Percentiles rank a stretch among this genome's conserved stretches.
Evolutionary conservation across 805 yeast species (phyloP).

Genomic region (Saccharomycopsis olivae): DNA sequence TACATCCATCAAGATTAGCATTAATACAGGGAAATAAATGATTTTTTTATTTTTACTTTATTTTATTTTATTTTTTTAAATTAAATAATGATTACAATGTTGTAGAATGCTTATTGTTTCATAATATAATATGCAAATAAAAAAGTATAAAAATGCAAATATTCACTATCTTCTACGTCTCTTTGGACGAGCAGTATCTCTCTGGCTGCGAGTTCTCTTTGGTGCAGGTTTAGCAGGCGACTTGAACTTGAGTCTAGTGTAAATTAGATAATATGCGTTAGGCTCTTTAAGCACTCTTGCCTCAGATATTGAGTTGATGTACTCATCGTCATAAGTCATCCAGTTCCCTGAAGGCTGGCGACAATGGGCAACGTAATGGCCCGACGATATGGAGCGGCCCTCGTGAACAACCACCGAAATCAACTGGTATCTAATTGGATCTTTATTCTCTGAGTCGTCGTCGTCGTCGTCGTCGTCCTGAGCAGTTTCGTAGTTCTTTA

Average conservation of each 20-base stretch:
- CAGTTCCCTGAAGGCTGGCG: slow-evolving; percentile 87
- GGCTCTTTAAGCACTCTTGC: slow-evolving; percentile 70
- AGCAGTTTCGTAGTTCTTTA: slow-evolving; percentile 27
- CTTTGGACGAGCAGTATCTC: background rate
- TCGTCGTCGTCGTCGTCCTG: slow-evolving; percentile 8
- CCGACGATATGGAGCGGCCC: slow-evolving; percentile 85
- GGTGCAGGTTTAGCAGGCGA: background rate
- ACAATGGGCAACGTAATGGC: slow-evolving; percentile 88
- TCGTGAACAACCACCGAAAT: slow-evolving; percentile 85
- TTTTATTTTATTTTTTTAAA: too few species aligned
- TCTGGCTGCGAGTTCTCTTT: background rate
- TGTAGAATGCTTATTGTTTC: too few species aligned
- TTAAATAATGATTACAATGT: too few species aligned
- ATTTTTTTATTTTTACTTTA: background rate
- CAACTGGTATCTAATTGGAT: slow-evolving; percentile 56
- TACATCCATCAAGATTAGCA: slow-evolving; percentile 19
- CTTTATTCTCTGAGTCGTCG: slow-evolving; percentile 17
- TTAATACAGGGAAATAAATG: slow-evolving; percentile 6
- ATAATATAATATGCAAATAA: too few species aligned
- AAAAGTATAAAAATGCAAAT: too few species aligned
- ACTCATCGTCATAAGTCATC: slow-evolving; percentile 93
- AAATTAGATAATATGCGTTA: slow-evolving; percentile 82
- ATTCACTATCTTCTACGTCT: background rate
- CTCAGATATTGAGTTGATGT: slow-evolving; percentile 63
- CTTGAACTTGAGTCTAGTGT: slow-evolving; percentile 58